phyloP scores from a whole-genome alignment of 495 filamentous ascomycete species.

The Penicillium psychrofluorescens region DNA sequence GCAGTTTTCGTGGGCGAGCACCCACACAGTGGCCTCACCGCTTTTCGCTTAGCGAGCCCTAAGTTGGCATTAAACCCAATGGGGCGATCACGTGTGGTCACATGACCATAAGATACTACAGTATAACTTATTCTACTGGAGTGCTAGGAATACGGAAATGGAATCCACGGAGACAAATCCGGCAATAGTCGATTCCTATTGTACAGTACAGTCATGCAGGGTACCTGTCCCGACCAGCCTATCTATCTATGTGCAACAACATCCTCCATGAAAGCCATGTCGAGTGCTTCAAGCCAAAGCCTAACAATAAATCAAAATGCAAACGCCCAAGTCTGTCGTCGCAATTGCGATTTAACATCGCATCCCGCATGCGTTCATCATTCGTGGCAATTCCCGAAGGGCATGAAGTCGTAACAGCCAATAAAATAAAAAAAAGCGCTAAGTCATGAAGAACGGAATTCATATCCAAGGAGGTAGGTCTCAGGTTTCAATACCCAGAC shows the following conservation, averaged over 20 bases:
- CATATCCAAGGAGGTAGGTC: slow-evolving; percentile 9
- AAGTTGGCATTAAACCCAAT: slow-evolving; percentile 3
- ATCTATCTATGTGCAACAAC: no score
- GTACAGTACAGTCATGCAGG: slow-evolving; percentile 14
- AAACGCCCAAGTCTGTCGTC: slow-evolving; percentile 7
- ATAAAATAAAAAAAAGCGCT: slow-evolving; percentile 10
- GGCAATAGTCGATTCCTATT: slow-evolving; percentile 13
- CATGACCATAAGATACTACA: no score
- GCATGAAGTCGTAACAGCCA: slow-evolving; percentile 12
- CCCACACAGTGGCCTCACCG: slow-evolving; percentile 33
- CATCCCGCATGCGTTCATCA: slow-evolving; percentile 21
- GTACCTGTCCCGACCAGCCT: no score
- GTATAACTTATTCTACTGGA: no score
- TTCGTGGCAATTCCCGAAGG: slow-evolving; percentile 18
- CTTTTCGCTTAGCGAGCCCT: slow-evolving; percentile 46
- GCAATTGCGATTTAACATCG: slow-evolving; percentile 4
- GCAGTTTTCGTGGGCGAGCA: slow-evolving; percentile 39
- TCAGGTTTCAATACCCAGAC: slow-evolving; percentile 55
- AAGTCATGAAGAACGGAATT: slow-evolving; percentile 13
- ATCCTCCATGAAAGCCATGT: no score
- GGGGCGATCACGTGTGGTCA: no score
- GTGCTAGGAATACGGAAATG: neutral
- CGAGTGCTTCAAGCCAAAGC: neutral
- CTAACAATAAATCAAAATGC: slow-evolving; percentile 5
- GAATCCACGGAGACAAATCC: neutral